Evolutionary conservation across 228 moss, liverwort and hornwort species (phyloP).

Genomic region (Sphagnum fallax): DNA sequence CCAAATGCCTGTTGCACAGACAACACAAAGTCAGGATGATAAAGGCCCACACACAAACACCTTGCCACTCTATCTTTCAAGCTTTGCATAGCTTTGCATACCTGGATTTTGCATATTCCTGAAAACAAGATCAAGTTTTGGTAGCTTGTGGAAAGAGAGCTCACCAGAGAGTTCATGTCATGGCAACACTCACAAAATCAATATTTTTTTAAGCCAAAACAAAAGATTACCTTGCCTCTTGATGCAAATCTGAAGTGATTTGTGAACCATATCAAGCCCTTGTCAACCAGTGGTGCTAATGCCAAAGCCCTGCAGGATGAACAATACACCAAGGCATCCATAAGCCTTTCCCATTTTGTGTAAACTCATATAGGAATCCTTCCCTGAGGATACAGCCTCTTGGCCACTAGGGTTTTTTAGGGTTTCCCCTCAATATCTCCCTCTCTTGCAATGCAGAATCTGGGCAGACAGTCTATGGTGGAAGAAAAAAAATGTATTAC

Average conservation of each 20-base stretch:
- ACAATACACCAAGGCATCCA: neutral
- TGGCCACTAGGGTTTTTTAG: too few relatives aligned
- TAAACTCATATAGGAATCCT: neutral
- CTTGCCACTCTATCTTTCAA: neutral
- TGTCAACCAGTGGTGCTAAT: constrained; percentile 40
- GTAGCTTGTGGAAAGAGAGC: too few relatives aligned
- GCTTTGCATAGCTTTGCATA: too few relatives aligned
- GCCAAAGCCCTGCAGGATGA: constrained; percentile 32
- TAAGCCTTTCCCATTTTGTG: neutral
- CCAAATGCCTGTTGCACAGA: constrained; percentile 30
- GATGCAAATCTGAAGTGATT: constrained; percentile 33
- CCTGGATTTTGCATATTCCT: too few relatives aligned
- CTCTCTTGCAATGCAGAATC: neutral
- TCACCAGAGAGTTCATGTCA: neutral
- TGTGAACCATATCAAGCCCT: constrained; percentile 33
- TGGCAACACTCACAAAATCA: neutral
- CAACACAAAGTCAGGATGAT: neutral
- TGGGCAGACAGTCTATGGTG: neutral
- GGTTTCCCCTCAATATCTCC: too few relatives aligned
- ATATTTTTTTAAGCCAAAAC: neutral
- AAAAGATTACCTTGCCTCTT: constrained; percentile 23
- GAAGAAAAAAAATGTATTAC: too few relatives aligned
- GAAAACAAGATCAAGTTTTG: too few relatives aligned
- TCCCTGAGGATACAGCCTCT: too few relatives aligned
- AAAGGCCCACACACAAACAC: neutral